Conservation (phyloP, 257 asterid species). For the Solanum gracilifrons region DNA sequence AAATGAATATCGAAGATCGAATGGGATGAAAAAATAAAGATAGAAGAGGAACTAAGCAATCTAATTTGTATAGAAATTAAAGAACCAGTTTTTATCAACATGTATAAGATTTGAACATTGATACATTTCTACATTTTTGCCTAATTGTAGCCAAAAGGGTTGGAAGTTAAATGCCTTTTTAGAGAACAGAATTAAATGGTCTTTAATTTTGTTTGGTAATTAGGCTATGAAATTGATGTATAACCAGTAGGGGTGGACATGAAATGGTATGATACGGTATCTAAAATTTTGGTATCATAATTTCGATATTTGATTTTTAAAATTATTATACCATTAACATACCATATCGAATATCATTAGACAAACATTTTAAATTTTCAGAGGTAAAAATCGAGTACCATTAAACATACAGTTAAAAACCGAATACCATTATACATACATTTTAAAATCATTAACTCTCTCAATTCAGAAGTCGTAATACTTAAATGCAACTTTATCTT, state of each 20-base stretch:
- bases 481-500: neutral
- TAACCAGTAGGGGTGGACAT: neutral
- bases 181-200: neutral
- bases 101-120: neutral
- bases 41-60: neutral
- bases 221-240: neutral
- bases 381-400: neutral
- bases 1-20: neutral
- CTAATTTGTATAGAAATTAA: neutral
- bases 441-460: neutral
- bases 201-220: neutral
- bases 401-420: neutral
- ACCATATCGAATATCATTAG: neutral
- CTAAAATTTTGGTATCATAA: neutral
- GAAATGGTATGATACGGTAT: no score
- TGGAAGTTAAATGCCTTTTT: neutral
- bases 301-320: no score
- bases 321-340: neutral
- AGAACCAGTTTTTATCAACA: neutral
- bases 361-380: no score
- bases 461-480: neutral
- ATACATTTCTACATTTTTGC: neutral
- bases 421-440: no score
- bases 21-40: neutral
- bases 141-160: neutral